Conservation (phyloP, 306 rosid genomes). For the Acacia melanoxylon region DNA sequence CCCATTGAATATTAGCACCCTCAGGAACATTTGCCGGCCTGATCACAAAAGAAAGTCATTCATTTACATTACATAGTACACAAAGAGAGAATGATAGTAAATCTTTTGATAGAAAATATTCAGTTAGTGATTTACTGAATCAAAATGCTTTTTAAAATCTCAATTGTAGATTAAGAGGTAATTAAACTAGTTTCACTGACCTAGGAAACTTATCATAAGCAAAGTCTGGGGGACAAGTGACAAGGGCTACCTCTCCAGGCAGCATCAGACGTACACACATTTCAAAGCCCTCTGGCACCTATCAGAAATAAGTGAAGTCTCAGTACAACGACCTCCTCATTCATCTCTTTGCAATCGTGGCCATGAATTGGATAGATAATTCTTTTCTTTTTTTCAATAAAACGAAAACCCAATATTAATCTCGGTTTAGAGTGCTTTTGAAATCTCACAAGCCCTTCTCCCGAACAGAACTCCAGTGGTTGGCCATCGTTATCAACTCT, state of each 20-base stretch:
- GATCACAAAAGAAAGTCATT: slow-evolving; percentile 24
- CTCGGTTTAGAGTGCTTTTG: slow-evolving; percentile 16
- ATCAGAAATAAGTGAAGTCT: slow-evolving; percentile 25
- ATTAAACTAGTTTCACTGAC: slow-evolving; percentile 39
- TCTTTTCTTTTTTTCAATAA: neutral
- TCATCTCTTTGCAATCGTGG: slow-evolving; percentile 25
- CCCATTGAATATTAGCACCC: slow-evolving; percentile 92
- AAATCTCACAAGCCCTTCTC: slow-evolving; percentile 95
- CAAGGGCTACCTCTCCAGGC: slow-evolving; percentile 89
- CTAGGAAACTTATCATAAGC: slow-evolving; percentile 94
- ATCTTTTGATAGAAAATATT: slow-evolving; percentile 9
- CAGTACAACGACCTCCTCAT: slow-evolving; percentile 1
- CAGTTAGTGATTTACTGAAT: slow-evolving; percentile 2
- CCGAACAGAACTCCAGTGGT: slow-evolving; percentile 92
- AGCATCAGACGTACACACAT: slow-evolving; percentile 92
- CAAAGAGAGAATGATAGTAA: slow-evolving; percentile 18
- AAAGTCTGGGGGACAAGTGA: slow-evolving; percentile 94
- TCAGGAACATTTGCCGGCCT: slow-evolving; percentile 89
- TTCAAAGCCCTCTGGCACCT: slow-evolving; percentile 98
- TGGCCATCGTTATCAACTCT: slow-evolving; percentile 81
- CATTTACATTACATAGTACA: slow-evolving; percentile 28
- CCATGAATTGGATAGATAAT: slow-evolving; percentile 6
- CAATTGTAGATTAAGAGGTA: slow-evolving; percentile 1
- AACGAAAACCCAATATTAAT: neutral
- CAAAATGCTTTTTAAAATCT: slow-evolving; percentile 17